These are phyloP conservation scores for Quercus dentata DNA, from an alignment of 306 rosid genomes.

Conservation along the genomic window DNA sequence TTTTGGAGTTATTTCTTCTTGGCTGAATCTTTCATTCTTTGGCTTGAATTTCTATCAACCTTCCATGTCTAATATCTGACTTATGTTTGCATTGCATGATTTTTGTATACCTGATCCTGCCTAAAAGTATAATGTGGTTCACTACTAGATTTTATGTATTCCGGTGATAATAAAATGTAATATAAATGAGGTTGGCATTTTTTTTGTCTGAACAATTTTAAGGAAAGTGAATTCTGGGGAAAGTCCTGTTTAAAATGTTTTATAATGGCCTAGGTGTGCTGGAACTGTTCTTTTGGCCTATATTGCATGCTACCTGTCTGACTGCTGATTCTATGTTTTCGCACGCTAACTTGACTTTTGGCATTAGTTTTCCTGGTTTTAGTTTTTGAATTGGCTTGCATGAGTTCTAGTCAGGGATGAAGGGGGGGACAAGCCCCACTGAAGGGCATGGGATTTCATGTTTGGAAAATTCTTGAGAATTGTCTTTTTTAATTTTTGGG, in stretches of 20 bases:
- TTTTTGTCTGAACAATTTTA: neutral
- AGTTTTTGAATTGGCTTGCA: neutral
- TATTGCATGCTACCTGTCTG: neutral
- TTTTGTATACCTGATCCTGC: neutral
- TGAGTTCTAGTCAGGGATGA: neutral
- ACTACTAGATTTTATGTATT: neutral
- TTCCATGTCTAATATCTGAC: neutral
- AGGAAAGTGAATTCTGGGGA: neutral
- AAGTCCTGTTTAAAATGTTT: neutral
- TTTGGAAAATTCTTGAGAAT: neutral
- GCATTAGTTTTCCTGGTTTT: neutral
- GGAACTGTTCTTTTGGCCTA: neutral
- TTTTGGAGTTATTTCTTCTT: conserved; percentile 7
- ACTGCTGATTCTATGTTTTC: neutral
- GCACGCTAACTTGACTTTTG: neutral
- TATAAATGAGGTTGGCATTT: neutral
- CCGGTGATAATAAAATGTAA: neutral
- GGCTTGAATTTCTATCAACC: neutral
- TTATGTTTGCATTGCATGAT: neutral
- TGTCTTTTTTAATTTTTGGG: neutral
- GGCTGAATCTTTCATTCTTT: conserved; percentile 5
- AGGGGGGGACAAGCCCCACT: neutral
- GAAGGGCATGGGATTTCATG: too few relatives aligned
- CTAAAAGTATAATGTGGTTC: neutral
- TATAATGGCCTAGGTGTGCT: neutral